phyloP scores from a whole-genome alignment of 352 stramenopile species.

The Elongisporangium undulatum region DNA sequence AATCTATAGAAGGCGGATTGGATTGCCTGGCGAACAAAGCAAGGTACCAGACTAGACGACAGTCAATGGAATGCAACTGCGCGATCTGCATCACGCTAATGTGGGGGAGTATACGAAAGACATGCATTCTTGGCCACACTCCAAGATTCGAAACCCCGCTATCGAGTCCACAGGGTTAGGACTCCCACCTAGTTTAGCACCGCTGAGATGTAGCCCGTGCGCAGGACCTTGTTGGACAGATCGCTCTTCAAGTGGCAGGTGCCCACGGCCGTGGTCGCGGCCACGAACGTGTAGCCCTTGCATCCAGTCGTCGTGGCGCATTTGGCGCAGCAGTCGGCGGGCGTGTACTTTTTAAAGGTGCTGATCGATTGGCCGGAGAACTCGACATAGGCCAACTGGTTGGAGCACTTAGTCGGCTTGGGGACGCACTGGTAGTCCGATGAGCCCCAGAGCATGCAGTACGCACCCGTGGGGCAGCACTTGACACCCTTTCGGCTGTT shows the following conservation, averaged over 20 bases:
- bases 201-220: not conserved
- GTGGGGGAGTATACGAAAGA: too few relatives aligned
- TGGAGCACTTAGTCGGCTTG: constrained; percentile 23
- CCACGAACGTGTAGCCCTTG: constrained; percentile 51
- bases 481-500: constrained; percentile 1
- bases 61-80: too few relatives aligned
- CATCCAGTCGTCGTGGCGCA: constrained; percentile 35
- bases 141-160: too few relatives aligned
- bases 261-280: constrained; percentile 7
- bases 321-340: constrained; percentile 29
- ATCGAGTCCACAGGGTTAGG: too few relatives aligned
- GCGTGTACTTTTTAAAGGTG: constrained; percentile 23
- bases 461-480: constrained; percentile 27
- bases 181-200: not conserved
- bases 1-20: too few relatives aligned
- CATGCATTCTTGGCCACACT: too few relatives aligned
- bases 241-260: constrained; percentile 25
- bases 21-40: too few relatives aligned
- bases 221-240: not conserved
- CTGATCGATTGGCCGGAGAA: constrained; percentile 37
- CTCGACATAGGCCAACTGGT: constrained; percentile 37
- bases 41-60: too few relatives aligned
- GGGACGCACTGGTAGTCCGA: constrained; percentile 35
- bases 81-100: too few relatives aligned
- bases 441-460: constrained; percentile 37